These are phyloP conservation scores for Backusella liffmaniae DNA, from an alignment of 192 early-diverging fungal species.

Conservation along the genomic window DNA sequence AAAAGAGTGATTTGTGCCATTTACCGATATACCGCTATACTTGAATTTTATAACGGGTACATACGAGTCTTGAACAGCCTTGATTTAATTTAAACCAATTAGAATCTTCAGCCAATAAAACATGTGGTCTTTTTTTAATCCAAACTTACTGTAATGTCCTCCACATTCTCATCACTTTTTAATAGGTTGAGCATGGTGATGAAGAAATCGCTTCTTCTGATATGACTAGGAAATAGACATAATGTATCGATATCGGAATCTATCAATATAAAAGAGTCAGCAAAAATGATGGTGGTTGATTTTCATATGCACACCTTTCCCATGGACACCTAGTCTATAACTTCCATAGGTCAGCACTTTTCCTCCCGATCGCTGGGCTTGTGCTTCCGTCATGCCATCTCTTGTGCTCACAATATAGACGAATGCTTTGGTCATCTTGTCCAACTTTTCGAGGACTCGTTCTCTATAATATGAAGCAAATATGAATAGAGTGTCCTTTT, in stretches of 20 bases:
- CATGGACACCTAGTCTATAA: slow-evolving; percentile 69
- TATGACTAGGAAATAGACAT: slow-evolving; percentile 61
- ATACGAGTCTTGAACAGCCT: slow-evolving; percentile 60
- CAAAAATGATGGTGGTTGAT: background rate
- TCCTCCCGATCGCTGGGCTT: slow-evolving; percentile 55
- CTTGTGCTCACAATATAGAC: slow-evolving; percentile 36
- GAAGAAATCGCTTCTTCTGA: slow-evolving; percentile 66
- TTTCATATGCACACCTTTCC: slow-evolving; percentile 28
- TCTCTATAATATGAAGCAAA: background rate
- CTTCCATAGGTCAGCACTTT: slow-evolving; percentile 71
- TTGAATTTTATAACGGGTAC: slow-evolving; percentile 69
- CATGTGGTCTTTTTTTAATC: background rate
- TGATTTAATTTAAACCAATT: too few relatives aligned
- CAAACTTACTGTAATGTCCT: background rate
- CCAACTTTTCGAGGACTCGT: slow-evolving; percentile 42
- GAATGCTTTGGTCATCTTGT: slow-evolving; percentile 53
- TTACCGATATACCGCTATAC: slow-evolving; percentile 57
- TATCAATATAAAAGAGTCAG: background rate
- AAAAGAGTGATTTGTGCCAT: slow-evolving; percentile 42
- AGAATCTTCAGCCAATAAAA: background rate
- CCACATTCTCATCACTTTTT: background rate
- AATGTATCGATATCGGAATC: slow-evolving; percentile 73
- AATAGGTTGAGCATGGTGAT: slow-evolving; percentile 47
- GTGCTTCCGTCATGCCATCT: slow-evolving; percentile 41
- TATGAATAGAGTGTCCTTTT: background rate